These are phyloP conservation scores for Massariosphaeria phaeospora DNA, from an alignment of 495 filamentous ascomycete species.

Conservation along the genomic window DNA sequence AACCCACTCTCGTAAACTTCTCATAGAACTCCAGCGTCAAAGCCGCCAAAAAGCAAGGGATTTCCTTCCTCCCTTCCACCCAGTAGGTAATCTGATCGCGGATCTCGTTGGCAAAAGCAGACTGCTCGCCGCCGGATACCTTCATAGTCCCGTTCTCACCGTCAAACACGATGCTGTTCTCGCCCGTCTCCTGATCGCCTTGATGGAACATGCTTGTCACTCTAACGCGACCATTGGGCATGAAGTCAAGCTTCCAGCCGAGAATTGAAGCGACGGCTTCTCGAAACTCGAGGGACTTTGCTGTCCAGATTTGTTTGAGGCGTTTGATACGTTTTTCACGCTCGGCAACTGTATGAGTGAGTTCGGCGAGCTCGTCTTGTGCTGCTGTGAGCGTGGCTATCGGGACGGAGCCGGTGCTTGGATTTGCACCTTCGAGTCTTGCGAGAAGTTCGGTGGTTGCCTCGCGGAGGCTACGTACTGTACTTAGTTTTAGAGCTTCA, in stretches of 20 bases:
- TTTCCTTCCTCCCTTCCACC: conserved; percentile 84
- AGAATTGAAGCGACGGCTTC: conserved; percentile 84
- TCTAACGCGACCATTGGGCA: conserved; percentile 85
- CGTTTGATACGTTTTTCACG: conserved; percentile 79
- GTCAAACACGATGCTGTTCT: conserved; percentile 93
- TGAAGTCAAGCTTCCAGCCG: conserved; percentile 88
- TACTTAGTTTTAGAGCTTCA: conserved; percentile 74
- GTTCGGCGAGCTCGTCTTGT: conserved; percentile 65
- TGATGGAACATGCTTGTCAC: conserved; percentile 77
- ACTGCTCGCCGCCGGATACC: conserved; percentile 82
- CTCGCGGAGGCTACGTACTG: conserved; percentile 66
- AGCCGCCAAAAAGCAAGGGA: conserved; percentile 87
- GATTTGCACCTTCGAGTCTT: conserved; percentile 56
- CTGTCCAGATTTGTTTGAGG: conserved; percentile 81
- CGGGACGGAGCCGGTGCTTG: conserved; percentile 55
- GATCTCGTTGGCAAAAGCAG: conserved; percentile 78
- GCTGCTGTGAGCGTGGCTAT: conserved; percentile 68
- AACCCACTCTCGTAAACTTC: conserved; percentile 61
- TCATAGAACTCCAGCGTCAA: conserved; percentile 90
- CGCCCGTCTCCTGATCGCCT: conserved; percentile 53
- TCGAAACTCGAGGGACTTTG: conserved; percentile 87
- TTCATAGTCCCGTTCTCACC: conserved; percentile 97
- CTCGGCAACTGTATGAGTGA: conserved; percentile 67
- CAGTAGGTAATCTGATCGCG: conserved; percentile 81
- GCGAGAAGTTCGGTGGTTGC: conserved; percentile 81